Base-by-base conservation (phyloP, 768 basidiomycete genomes). In the Boletus patriciae region DNA sequence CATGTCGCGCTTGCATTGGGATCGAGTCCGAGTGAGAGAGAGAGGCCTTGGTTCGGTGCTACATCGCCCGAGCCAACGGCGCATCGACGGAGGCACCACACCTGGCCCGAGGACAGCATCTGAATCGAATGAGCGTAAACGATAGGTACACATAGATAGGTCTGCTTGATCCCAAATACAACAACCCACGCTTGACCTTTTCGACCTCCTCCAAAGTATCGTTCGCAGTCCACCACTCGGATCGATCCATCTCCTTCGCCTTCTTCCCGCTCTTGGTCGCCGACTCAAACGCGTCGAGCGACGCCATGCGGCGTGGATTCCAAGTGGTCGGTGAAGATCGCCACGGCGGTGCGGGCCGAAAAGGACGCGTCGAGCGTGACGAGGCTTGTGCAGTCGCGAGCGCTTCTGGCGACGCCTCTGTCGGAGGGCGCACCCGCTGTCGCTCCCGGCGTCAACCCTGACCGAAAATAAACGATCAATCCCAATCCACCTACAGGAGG, bases 261-360 rank as follows among this genome's bases (percentile, higher is more conserved):
- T 73, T 78, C 73, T 81, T 82, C 19, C 84, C 84, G 47, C 73
- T 72, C 62, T 80, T 78, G 50, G 88, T 71, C 16, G 82, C 83
- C 21, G 65, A 76, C 64, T 98, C 94, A 63, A 94, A 96, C 31
- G 81, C 82, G 61, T 86, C 86, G 21, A 98, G 75, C 25, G 78
- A 70, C 4, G 88, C 77, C 92, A 96, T 94, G 6, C 71, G 76
- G 0, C 92, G 83, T 0, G 95, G 94, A 69, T n/a, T 97, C 92
- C 0, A 86, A 85, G 66, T 98, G 93, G 1, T 95, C 94, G 0
- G 89, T 91, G 67, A 97, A 86, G 38, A 98, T 77, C 50, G 98
- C 74, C 21, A 98, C 70, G 0, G 93, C 94, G 0, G 94, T 92
- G 21, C 86, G 83, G 3, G 86, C 69, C 0, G 94, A 94, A 0